Evolutionary conservation across 257 asterid genomes (phyloP).

Genomic region (Misopates orontium): DNA sequence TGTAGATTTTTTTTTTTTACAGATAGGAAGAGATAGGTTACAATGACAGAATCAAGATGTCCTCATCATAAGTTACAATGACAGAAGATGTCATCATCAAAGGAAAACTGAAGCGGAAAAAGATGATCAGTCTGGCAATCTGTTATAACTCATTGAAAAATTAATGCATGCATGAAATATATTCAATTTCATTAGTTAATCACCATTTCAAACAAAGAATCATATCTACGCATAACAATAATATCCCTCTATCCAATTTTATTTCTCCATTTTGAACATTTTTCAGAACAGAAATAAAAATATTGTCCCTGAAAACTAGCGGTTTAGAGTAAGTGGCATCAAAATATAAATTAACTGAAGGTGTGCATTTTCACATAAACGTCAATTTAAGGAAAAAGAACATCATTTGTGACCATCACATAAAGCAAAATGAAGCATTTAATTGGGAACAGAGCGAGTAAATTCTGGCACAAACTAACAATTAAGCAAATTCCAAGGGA

Average conservation of each 20-base stretch:
- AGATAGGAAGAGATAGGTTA: constrained; percentile 15
- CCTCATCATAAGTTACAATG: background rate
- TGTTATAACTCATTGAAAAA: constrained; percentile 23
- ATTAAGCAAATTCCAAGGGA: background rate
- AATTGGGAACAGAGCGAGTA: background rate
- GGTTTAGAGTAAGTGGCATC: background rate
- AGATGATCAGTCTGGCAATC: constrained; percentile 8
- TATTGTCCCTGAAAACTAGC: background rate
- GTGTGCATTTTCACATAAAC: background rate
- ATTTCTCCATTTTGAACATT: background rate
- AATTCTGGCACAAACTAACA: background rate
- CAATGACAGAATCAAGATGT: constrained; percentile 5
- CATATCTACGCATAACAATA: background rate
- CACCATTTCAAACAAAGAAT: constrained; percentile 9
- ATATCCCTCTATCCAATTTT: background rate
- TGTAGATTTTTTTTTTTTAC: background rate
- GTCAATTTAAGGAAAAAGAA: background rate
- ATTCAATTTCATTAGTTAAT: constrained; percentile 5
- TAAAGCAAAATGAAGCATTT: background rate
- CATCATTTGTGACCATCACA: background rate
- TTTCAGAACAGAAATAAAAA: background rate
- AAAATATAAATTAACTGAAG: background rate
- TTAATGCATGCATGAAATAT: constrained; percentile 14
- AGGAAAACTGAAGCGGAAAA: constrained; percentile 4
- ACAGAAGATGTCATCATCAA: constrained; percentile 5